Evolutionary conservation across 805 yeast genomes (phyloP).

Genomic region (Metschnikowia hibisci): DNA sequence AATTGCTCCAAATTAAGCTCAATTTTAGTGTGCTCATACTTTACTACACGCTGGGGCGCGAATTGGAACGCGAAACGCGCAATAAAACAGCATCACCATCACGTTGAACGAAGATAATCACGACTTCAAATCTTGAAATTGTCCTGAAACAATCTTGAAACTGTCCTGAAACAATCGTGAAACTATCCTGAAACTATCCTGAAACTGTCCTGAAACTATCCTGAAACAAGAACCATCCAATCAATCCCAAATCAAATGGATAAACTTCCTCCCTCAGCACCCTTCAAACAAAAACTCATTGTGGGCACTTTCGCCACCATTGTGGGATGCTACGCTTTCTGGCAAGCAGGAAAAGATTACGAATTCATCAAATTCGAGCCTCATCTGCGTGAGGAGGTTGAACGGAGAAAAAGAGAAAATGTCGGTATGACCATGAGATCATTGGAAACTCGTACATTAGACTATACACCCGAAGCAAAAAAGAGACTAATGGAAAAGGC

Average conservation of each 20-base stretch:
- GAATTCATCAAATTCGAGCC: slow-evolving; percentile 39
- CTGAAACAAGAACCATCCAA: background rate
- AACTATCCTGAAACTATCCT: background rate
- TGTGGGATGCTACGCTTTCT: slow-evolving; percentile 33
- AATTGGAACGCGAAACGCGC: no score
- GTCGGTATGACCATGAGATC: slow-evolving; percentile 27
- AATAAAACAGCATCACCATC: no score
- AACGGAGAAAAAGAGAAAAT: slow-evolving; percentile 32
- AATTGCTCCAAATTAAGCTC: no score
- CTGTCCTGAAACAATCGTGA: background rate
- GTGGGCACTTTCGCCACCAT: slow-evolving; percentile 35
- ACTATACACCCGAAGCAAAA: slow-evolving; percentile 43
- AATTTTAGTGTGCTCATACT: no score
- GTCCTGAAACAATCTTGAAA: no score
- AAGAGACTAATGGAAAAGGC: slow-evolving; percentile 23
- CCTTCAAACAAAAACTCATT: slow-evolving; percentile 29
- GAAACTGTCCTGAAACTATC: background rate
- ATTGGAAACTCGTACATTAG: slow-evolving; percentile 35
- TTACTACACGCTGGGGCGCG: no score
- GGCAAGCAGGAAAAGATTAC: slow-evolving; percentile 36
- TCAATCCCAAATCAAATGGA: slow-evolving; percentile 11
- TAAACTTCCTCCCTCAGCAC: slow-evolving; percentile 30
- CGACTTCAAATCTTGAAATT: no score
- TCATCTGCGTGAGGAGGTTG: slow-evolving; percentile 36
- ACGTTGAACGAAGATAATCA: no score